Conservation (phyloP, 768 basidiomycete species). For the Tulasnella sp. region DNA sequence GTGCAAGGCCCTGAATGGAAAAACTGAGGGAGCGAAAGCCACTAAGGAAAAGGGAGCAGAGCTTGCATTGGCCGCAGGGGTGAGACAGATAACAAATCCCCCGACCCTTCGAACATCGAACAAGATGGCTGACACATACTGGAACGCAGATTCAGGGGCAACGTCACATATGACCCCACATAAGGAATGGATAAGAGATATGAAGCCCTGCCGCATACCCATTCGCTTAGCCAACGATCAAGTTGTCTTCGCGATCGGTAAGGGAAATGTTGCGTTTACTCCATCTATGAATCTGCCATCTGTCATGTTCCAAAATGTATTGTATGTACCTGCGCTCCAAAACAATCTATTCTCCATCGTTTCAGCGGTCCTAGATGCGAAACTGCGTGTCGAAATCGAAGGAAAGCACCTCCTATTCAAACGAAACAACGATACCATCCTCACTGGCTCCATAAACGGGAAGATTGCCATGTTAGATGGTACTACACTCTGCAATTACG, state of each 20-base stretch:
- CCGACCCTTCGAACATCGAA: too few species aligned
- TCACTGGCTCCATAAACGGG: not conserved
- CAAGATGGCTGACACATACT: constrained; percentile 23
- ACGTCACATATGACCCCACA: too few species aligned
- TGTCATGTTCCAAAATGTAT: not conserved
- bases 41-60: too few species aligned
- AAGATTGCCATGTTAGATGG: not conserved
- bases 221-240: not conserved
- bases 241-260: not conserved
- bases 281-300: not conserved
- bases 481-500: not conserved
- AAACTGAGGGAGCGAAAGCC: too few species aligned
- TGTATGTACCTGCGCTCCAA: constrained; percentile 5
- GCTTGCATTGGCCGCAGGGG: too few species aligned
- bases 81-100: too few species aligned
- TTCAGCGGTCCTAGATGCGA: not conserved
- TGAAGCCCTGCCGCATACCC: not conserved
- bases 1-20: too few species aligned
- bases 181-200: constrained; percentile 4
- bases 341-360: constrained; percentile 24
- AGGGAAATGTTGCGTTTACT: not conserved
- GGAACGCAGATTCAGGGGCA: constrained; percentile 5
- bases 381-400: not conserved
- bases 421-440: not conserved
- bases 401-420: not conserved